A percentile compares a stretch with the other conserved stretches of the same genome.
Conservation (phyloP, 768 basidiomycete genomes). For the Kwoniella bestiolae region DNA sequence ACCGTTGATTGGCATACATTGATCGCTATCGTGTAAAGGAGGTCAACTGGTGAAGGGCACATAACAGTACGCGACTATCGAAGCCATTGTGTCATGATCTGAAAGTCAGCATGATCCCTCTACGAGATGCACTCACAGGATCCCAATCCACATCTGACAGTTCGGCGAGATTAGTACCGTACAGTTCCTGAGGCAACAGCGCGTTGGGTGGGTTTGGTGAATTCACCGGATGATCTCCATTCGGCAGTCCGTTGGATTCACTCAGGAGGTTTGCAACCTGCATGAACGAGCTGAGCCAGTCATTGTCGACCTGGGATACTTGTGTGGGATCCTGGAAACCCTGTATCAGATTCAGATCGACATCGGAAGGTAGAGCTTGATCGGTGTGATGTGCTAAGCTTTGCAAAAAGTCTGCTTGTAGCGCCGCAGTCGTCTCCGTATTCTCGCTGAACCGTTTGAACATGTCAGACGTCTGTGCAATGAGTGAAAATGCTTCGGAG, state of each 20-base stretch:
- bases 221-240: not conserved
- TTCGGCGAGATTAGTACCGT: slow-evolving; percentile 1
- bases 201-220: not conserved
- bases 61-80: too few relatives aligned
- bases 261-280: not conserved
- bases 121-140: not conserved
- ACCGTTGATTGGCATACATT: too few relatives aligned
- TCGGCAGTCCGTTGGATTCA: not conserved
- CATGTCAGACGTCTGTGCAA: slow-evolving; percentile 19
- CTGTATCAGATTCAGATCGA: not conserved
- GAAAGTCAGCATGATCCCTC: not conserved
- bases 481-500: slow-evolving; percentile 4
- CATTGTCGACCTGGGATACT: not conserved
- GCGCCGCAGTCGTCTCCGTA: slow-evolving; percentile 19
- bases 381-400: slow-evolving; percentile 16
- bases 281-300: not conserved
- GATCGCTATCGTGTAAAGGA: too few relatives aligned
- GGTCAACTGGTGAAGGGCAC: too few relatives aligned
- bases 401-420: slow-evolving; percentile 24
- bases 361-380: not conserved
- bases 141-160: slow-evolving; percentile 10
- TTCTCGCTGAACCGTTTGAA: slow-evolving; percentile 13
- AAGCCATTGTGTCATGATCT: slow-evolving; percentile 6
- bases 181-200: not conserved
- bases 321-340: not conserved